Base-by-base conservation (phyloP, 192 early-diverging fungal species). In the Podila epigama region DNA sequence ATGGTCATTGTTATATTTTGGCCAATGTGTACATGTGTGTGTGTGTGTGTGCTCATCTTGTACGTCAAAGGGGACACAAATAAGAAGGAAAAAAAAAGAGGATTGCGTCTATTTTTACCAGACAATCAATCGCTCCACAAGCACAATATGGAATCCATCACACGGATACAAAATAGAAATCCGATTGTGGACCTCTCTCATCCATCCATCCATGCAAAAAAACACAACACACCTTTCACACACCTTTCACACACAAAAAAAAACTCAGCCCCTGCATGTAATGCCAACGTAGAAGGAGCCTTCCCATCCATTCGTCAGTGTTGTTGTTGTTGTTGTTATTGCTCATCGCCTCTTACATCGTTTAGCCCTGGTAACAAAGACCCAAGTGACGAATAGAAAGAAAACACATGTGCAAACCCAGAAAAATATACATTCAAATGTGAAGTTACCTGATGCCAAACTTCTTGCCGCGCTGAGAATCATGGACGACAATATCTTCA, bases 401-500 rank as follows among this genome's bases (percentile, higher is more conserved):
- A n/a, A n/a, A n/a, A n/a, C n/a, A n/a, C n/a, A n/a, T n/a, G n/a
- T n/a, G n/a, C n/a, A n/a, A n/a, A n/a, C n/a, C n/a, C n/a, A n/a
- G n/a, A 37, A 4, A 33, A 22, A 55, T 27, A 2, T 18, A 33
- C 3, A 28, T 32, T 69, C n/a, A 15, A 33, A 6, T 25, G 10
- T 15, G 34, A 36, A 4, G 56, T 60, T 82, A 82, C 85, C 75
- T 65, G 58, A 81, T 79, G 20, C 90, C 91, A 62, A 91, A 86
- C 61, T 83, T 86, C 79, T 88, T 92, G 12, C 89, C 90, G 63
- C 88, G 89, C 75, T 92, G 88, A 18, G 87, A 87, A 59, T 87
- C 86, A 60, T 89, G 83, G n/a, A 94, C 91, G 16, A 92, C 92
- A 65, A 90, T 89, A 81, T 94, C 95, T 82, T 98, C 96, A 60